phyloP scores from a whole-genome alignment of 176 grass and related monocot genomes.

The Olyra latifolia region DNA sequence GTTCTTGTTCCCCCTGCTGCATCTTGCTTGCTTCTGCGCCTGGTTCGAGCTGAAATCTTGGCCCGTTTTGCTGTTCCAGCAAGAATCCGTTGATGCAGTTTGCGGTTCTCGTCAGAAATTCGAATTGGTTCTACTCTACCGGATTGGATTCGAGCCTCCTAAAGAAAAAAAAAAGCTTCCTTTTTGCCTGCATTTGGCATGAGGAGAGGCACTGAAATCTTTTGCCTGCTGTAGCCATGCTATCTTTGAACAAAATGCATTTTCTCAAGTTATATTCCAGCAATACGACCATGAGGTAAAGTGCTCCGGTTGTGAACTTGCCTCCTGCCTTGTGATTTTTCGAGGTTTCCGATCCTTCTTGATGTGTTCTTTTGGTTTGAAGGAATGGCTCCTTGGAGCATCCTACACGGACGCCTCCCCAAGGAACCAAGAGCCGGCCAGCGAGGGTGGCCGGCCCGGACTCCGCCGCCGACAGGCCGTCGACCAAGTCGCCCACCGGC shows the following conservation, averaged over 20 bases:
- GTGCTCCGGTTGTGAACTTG: not conserved
- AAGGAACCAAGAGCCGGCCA: constrained; percentile 42
- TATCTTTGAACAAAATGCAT: constrained; percentile 51
- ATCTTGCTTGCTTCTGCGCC: constrained; percentile 29
- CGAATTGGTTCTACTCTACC: not conserved
- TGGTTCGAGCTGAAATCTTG: constrained; percentile 32
- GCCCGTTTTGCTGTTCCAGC: constrained; percentile 8
- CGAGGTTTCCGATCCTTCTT: constrained; percentile 17
- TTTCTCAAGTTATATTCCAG: constrained; percentile 60
- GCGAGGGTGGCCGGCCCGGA: constrained; percentile 39
- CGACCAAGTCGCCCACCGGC: constrained; percentile 58
- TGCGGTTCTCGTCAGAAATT: not conserved
- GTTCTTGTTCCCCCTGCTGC: constrained; percentile 1
- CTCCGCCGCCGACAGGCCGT: constrained; percentile 36
- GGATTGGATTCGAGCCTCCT: not conserved
- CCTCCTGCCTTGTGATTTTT: not conserved
- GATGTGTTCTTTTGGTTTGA: constrained; percentile 36
- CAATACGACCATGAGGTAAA: constrained; percentile 42
- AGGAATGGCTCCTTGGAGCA: constrained; percentile 69
- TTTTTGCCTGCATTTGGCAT: constrained; percentile 1
- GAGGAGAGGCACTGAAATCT: not conserved
- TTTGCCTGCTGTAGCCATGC: constrained; percentile 1
- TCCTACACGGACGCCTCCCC: constrained; percentile 45
- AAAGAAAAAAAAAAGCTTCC: not conserved
- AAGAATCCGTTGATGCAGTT: not conserved